Conservation (phyloP, 2,329 filamentous ascomycete species). For the Microcyclosporella mali region DNA sequence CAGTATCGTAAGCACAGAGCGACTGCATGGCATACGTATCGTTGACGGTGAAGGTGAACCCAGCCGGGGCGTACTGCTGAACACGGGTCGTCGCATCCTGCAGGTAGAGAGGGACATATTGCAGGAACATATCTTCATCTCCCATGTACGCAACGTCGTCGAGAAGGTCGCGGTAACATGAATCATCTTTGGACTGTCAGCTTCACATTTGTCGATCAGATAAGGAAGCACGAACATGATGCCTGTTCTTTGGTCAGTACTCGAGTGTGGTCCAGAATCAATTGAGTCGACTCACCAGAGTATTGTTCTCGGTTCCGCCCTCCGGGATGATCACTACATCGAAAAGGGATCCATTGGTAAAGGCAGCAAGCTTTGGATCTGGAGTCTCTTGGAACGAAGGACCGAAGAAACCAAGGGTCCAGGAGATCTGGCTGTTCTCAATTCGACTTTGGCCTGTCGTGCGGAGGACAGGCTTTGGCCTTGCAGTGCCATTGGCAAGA, state of each 20-base stretch:
- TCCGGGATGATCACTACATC: conserved; percentile 49
- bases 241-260: too few relatives aligned
- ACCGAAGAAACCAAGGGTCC: conserved; percentile 50
- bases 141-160: conserved; percentile 32
- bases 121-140: conserved; percentile 37
- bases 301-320: conserved; percentile 41
- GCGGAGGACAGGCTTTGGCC: conserved; percentile 46
- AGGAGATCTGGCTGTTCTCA: conserved; percentile 49
- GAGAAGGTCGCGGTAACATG: conserved; percentile 40
- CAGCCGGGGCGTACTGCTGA: conserved; percentile 41
- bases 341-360: conserved; percentile 36
- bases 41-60: conserved; percentile 45
- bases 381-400: conserved; percentile 38
- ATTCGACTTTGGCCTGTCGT: conserved; percentile 52
- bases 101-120: conserved; percentile 45
- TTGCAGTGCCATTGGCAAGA: conserved; percentile 44
- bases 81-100: conserved; percentile 41
- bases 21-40: conserved; percentile 42
- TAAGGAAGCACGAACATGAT: too few relatives aligned
- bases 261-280: conserved; percentile 34
- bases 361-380: conserved; percentile 36
- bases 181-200: conserved; percentile 44
- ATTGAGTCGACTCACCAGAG: background rate
- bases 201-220: too few relatives aligned
- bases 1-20: conserved; percentile 51